Conservation (phyloP, 805 yeast genomes). For the Sungouiella blattae region DNA sequence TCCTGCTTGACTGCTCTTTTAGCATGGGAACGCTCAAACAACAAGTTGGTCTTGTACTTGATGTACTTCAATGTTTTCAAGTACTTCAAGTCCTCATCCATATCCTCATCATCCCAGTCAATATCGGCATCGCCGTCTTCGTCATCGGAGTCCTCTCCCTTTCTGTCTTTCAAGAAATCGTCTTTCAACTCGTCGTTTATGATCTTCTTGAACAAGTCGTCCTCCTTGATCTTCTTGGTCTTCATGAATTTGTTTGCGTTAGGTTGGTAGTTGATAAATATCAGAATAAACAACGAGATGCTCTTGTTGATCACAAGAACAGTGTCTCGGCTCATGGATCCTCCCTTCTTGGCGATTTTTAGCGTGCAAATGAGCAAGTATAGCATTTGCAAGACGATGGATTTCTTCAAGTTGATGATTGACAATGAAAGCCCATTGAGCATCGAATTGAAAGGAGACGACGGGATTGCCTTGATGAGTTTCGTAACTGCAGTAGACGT, state of each 20-base stretch:
- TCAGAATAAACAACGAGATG: constrained; percentile 31
- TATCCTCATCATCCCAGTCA: constrained; percentile 47
- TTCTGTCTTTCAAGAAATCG: constrained; percentile 32
- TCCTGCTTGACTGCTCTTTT: not conserved
- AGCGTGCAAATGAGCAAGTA: constrained; percentile 39
- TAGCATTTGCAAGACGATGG: constrained; percentile 40
- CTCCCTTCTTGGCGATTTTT: constrained; percentile 30
- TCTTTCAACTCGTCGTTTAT: constrained; percentile 38
- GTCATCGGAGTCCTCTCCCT: constrained; percentile 23
- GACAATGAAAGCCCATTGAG: constrained; percentile 42
- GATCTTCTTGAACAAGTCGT: constrained; percentile 33
- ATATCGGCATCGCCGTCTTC: constrained; percentile 31
- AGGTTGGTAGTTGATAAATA: constrained; percentile 38
- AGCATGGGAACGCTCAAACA: constrained; percentile 3
- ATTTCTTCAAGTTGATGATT: constrained; percentile 40
- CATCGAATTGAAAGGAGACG: constrained; percentile 39
- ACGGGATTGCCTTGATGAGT: constrained; percentile 22
- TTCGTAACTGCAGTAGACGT: constrained; percentile 3
- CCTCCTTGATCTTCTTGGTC: constrained; percentile 26
- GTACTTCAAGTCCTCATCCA: constrained; percentile 46
- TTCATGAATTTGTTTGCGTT: constrained; percentile 17
- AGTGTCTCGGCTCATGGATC: constrained; percentile 15
- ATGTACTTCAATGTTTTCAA: constrained; percentile 39
- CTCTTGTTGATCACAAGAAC: constrained; percentile 12
- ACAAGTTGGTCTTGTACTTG: constrained; percentile 29